These are phyloP conservation scores for Lasiodiplodia theobromae DNA, from an alignment of 2,329 filamentous ascomycete species.

Conservation along the genomic window DNA sequence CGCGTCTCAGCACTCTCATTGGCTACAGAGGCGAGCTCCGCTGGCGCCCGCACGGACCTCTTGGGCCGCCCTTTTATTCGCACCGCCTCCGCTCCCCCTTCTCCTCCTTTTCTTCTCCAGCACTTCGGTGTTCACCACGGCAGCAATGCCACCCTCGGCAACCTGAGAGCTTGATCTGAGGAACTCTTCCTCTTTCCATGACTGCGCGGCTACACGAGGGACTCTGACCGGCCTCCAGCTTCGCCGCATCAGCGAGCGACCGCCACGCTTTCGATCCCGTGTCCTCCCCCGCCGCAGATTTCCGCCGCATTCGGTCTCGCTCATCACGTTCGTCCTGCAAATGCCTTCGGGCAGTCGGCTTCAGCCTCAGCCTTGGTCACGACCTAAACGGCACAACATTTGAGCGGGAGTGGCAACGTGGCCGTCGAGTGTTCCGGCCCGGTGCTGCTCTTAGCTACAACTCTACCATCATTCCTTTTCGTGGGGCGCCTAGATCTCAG, in stretches of 20 bases:
- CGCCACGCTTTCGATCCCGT: background rate
- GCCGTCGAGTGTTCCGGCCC: too few species aligned
- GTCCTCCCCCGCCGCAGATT: background rate
- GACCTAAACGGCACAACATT: background rate
- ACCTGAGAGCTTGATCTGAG: background rate
- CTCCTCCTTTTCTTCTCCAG: background rate
- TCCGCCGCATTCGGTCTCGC: background rate
- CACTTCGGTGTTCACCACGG: slow-evolving; percentile 10
- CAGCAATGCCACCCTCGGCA: slow-evolving; percentile 4
- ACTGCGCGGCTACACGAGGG: background rate
- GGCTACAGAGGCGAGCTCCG: background rate
- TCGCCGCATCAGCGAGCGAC: background rate
- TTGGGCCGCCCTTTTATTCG: background rate
- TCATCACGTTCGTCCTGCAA: background rate
- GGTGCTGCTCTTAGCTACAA: background rate
- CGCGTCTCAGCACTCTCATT: background rate
- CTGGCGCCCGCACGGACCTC: slow-evolving; percentile 5
- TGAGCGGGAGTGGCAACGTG: background rate
- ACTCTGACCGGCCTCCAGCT: background rate
- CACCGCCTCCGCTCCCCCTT: background rate
- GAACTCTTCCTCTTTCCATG: too few species aligned
- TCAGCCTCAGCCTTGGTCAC: background rate
- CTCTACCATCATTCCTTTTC: background rate
- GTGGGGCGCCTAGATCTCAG: background rate
- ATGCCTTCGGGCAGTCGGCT: background rate